A percentile compares a stretch with the other conserved stretches of the same genome.
Conservation (phyloP, 768 basidiomycete species). For the Amanita rubescens region DNA sequence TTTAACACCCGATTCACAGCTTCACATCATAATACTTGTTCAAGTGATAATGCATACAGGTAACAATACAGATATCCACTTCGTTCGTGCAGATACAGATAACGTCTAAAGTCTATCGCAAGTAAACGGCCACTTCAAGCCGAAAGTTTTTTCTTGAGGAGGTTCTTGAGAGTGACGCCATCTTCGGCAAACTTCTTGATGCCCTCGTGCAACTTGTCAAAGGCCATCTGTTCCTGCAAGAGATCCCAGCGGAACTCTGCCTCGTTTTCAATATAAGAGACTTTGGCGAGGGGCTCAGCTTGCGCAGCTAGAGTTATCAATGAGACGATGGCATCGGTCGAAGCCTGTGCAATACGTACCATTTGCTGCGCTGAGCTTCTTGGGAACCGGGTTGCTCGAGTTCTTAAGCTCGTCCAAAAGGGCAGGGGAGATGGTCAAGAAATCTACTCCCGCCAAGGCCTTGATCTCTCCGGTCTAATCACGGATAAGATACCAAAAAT, state of each 20-base stretch:
- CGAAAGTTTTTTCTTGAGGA: constrained; percentile 64
- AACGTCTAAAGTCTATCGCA: neutral
- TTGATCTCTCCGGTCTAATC: constrained; percentile 83
- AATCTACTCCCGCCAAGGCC: constrained; percentile 93
- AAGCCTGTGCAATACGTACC: constrained; percentile 33
- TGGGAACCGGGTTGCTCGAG: constrained; percentile 69
- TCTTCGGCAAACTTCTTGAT: constrained; percentile 99
- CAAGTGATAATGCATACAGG: neutral
- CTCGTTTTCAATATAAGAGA: constrained; percentile 85
- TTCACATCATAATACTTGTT: no score
- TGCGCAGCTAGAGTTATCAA: constrained; percentile 33
- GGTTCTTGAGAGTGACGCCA: constrained; percentile 77
- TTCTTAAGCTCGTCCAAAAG: constrained; percentile 92
- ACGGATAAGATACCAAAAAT: neutral
- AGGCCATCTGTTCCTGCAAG: constrained; percentile 94
- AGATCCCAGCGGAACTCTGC: constrained; percentile 94
- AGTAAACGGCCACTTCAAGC: constrained; percentile 27
- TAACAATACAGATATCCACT: neutral
- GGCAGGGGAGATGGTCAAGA: constrained; percentile 88
- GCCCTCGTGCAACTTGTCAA: constrained; percentile 97
- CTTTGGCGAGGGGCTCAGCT: constrained; percentile 65
- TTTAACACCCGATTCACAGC: no score
- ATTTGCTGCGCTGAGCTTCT: constrained; percentile 65
- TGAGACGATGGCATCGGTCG: constrained; percentile 4
- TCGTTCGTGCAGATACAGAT: neutral